These are phyloP conservation scores for Psilocybe sp. DNA, from an alignment of 768 basidiomycete genomes.

Conservation along the genomic window DNA sequence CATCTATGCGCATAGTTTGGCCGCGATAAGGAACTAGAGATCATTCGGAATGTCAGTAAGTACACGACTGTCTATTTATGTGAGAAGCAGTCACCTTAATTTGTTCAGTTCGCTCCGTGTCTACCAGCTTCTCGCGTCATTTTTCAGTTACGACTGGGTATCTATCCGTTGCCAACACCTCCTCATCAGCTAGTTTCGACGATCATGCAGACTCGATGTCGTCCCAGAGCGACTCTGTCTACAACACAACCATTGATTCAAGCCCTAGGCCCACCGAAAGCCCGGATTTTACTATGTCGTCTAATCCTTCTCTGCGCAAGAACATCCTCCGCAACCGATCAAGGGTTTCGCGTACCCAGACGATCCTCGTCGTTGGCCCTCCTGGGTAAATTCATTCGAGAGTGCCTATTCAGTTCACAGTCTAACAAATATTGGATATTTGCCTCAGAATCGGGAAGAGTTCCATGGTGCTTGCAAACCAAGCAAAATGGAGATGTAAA, in stretches of 20 bases:
- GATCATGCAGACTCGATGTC: constrained; percentile 43
- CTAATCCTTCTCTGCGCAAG: constrained; percentile 39
- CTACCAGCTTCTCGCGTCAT: constrained; percentile 61
- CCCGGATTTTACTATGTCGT: constrained; percentile 22
- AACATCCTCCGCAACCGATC: constrained; percentile 40
- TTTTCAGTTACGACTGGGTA: constrained; percentile 41
- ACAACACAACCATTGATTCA: constrained; percentile 15
- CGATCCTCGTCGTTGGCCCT: constrained; percentile 60
- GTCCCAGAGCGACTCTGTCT: constrained; percentile 39
- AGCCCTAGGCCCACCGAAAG: constrained; percentile 19
- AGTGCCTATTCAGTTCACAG: not conserved
- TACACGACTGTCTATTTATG: constrained; percentile 10
- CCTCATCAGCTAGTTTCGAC: constrained; percentile 29
- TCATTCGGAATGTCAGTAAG: constrained; percentile 64
- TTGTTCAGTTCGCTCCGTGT: constrained; percentile 39
- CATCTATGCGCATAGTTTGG: constrained; percentile 46
- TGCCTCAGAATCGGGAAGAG: constrained; percentile 63
- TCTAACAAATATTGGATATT: constrained; percentile 1
- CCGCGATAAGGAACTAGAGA: constrained; percentile 67
- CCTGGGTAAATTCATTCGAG: constrained; percentile 45
- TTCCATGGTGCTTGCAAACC: constrained; percentile 64
- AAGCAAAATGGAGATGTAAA: constrained; percentile 70
- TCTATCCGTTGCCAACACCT: constrained; percentile 29
- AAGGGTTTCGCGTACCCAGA: constrained; percentile 50
- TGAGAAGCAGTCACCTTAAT: not conserved